Base-by-base conservation (phyloP, 106 monocot species). In the Dioscorea alata region DNA sequence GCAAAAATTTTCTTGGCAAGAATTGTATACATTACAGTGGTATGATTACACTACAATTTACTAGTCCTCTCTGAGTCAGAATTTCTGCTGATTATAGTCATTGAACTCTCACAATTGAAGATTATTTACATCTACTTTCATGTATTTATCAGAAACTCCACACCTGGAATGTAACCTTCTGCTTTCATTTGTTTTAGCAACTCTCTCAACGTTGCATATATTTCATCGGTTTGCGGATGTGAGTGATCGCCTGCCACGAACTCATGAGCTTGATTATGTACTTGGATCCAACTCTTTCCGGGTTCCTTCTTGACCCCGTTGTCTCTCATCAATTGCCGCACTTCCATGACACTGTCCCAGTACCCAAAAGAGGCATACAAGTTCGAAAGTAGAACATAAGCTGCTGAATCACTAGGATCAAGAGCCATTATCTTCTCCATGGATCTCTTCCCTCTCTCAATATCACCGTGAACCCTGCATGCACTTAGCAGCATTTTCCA, bases 271-370 rank as follows among this genome's bases (percentile, higher is more conserved):
- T 5, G 20, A 24, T 69, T 31, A 0, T 69, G 32, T 14, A 73
- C 33, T 57, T 84, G 72, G 25, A 84, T 76, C 79, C 79, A 84
- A 49, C 83, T 84, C 61, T 72, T 84, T 12, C 79, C 83, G 10
- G 79, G 71, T 49, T 84, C 83, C 34, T 84, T 84, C 69, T 71
- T 76, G 50, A 76, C 72, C 23, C 79, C 68, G 19, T 76, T 79
- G 25, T 66, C 52, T 68, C 60, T 73, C 79, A 79, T 84, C 33
- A 72, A 42, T 20, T 69, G 59, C 48, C 79, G 72, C 2, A 84
- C 59, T 64, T 65, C 69, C 50, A 8, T 28, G 7, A 58, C 76
- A 13, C 63, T 24, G 14, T 65, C 35, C 74, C 74, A 80, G 17
- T 65, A 18, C 23, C 65, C 70, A 16, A 51, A 19, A 4, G 69